Base-by-base conservation (phyloP, 805 yeast species). In the Kodamaea hsintzibuensis region DNA sequence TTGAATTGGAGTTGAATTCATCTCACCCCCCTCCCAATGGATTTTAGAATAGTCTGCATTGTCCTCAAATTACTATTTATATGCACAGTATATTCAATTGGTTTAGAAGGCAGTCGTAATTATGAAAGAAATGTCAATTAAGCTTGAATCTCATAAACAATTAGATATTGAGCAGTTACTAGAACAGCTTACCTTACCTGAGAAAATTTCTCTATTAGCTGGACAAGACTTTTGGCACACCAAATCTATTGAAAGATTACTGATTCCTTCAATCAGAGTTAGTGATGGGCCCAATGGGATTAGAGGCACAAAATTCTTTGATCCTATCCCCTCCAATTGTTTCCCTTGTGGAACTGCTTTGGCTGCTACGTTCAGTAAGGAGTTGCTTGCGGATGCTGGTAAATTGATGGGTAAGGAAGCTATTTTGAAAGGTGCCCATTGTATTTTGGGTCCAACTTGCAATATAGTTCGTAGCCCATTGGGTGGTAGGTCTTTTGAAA, bases 251-350 rank as follows among this genome's bases (percentile, higher is more conserved):
- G 51, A 49, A 9, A 44, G 67, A 13, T 55, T 64, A 49, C 42
- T 53, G 16, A 59, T 64, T 42, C 60, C 60, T 7, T 27, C 52
- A 2, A 46, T 54, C 14, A 54, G 62, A 0, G 64, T 64, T 10
- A 60, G 62, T 1, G 88, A 83, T 63, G 88, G 88, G 14, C 88
- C 88, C 47, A 84, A 84, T 61, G 88, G 88, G 57, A 74, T 82
- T 46, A 71, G 88, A 56, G 88, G 88, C 19, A 81, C 84, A 14
- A 74, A 69, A 42, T 82, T 82, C 61, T 80, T 81, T 61, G 70
- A 78, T 56, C 73, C 81, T 40, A 70, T 73, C 18, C 83, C 84
- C 7, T 74, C 85, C 42, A 84, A 82, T 55, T 82, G 85, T 57
- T 74, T 84, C 59, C 85, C 88, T 5, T 78, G 82, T 61, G 88